A percentile compares a stretch with the other conserved stretches of the same genome.
phyloP scores from a whole-genome alignment of 495 filamentous ascomycete genomes.

The Penicillium malachiteum region DNA sequence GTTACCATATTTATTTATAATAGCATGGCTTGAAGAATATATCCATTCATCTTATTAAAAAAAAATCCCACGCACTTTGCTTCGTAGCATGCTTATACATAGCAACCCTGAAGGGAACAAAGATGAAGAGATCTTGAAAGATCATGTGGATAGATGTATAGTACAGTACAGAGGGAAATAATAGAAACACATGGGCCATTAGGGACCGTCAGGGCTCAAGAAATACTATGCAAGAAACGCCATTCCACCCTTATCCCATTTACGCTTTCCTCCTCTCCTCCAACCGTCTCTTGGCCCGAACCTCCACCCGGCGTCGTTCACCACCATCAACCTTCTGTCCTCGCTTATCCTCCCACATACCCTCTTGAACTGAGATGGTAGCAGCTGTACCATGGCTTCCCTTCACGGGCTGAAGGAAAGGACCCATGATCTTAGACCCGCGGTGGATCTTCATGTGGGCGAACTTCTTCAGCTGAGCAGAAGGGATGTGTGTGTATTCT shows the following conservation, averaged over 20 bases:
- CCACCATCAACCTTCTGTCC: slow-evolving; percentile 95
- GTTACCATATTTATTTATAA: slow-evolving; percentile 19
- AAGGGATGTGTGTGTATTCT: slow-evolving; percentile 37
- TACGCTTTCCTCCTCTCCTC: slow-evolving; percentile 47
- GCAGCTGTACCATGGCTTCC: slow-evolving; percentile 58
- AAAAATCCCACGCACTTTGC: too few species aligned
- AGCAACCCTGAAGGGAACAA: too few species aligned
- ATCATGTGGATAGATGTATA: slow-evolving; percentile 15
- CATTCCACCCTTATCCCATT: slow-evolving; percentile 3
- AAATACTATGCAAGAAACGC: slow-evolving; percentile 23
- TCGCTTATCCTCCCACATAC: slow-evolving; percentile 81
- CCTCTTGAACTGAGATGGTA: slow-evolving; percentile 68
- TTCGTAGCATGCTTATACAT: too few species aligned
- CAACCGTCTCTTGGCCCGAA: slow-evolving; percentile 65
- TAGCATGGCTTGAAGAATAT: slow-evolving; percentile 9
- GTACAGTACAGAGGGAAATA: slow-evolving; percentile 22
- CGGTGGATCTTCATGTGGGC: slow-evolving; percentile 63
- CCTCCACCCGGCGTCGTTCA: slow-evolving; percentile 83
- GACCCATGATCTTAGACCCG: slow-evolving; percentile 65
- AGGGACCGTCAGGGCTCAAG: slow-evolving; percentile 9
- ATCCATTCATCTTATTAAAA: not conserved
- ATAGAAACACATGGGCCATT: slow-evolving; percentile 4
- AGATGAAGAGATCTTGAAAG: not conserved
- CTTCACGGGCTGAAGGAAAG: slow-evolving; percentile 65
- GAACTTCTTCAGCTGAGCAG: slow-evolving; percentile 48